Evolutionary conservation across 768 basidiomycete species (phyloP), one percentile per base, ranked within the genome.

Genomic region (Exidia glandulosa): DNA sequence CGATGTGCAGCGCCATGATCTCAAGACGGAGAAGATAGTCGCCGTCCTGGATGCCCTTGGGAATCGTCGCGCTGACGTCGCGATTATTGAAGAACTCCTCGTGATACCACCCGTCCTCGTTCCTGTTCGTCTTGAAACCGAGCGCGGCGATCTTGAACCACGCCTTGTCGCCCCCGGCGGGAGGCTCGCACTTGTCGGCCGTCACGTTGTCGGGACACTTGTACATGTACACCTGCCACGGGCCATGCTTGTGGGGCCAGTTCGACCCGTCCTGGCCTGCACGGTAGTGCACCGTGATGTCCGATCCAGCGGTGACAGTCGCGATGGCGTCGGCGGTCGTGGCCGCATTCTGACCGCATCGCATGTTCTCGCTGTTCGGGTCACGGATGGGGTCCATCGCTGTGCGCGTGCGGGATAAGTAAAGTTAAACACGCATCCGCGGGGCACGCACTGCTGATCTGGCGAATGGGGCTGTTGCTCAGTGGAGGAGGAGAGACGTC

Each of bases 81-180:
- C 57, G 64, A 9, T 82, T 79, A 6, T 69, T 63, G 72, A 77
- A 78, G 64, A 85, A 71, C 57, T 77, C 75, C 3, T 71, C 71
- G 66, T 86, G 85, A 2, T 71, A 73, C 86, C 85, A 86, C 3
- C 72, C 58, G 19, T 25, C 66, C 2, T 9, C 61, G 30, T 72
- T 69, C 5, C 52, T 56, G 2, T 68, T 68, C 9, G 68, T 60
- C 47, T 79, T 71, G 13, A 74, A 70, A 2, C 81, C 83, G 2
- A 74, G 73, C 66, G 85, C 76, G 32, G 79, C 71, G 59, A 86
- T 82, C 76, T 89, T 89, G 79, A 89, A 87, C 85, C 85, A 90
- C 66, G 81, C 75, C 9, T 85, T 84, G 25, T 75, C 65, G 16
- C 41, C 50, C 4, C 25, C 50, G 5, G 50, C 6, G 6, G 50